These are phyloP conservation scores for Huiozyma sinensis DNA, from an alignment of 805 yeast genomes.

Conservation along the genomic window DNA sequence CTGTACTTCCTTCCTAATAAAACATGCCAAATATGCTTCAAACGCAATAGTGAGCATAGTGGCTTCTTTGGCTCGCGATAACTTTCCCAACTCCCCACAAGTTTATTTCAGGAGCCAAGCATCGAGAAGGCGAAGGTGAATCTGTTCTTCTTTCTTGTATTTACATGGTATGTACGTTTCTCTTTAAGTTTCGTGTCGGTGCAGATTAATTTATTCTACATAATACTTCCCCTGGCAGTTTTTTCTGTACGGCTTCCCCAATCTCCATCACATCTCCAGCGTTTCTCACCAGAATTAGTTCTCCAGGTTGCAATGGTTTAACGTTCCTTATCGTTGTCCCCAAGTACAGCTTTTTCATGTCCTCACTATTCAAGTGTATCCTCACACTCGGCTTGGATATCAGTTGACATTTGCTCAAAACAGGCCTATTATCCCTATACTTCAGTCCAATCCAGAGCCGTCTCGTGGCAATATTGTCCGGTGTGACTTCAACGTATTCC, in stretches of 20 bases:
- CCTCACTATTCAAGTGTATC: constrained; percentile 51
- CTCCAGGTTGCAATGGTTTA: constrained; percentile 81
- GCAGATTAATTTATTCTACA: constrained; percentile 52
- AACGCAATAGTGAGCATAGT: too few relatives aligned
- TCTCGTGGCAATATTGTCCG: constrained; percentile 75
- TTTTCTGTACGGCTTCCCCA: constrained; percentile 74
- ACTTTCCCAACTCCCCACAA: too few relatives aligned
- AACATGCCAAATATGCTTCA: too few relatives aligned
- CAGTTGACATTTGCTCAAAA: constrained; percentile 57
- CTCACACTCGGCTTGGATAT: constrained; percentile 80
- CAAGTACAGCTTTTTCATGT: constrained; percentile 59
- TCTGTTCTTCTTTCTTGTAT: too few relatives aligned
- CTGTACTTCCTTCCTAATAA: too few relatives aligned
- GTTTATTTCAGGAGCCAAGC: too few relatives aligned
- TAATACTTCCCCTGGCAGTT: constrained; percentile 61
- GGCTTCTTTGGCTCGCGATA: too few relatives aligned
- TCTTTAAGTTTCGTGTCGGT: too few relatives aligned
- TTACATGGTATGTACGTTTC: too few relatives aligned
- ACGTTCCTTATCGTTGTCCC: constrained; percentile 70
- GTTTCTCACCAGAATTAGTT: constrained; percentile 60
- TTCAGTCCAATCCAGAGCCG: constrained; percentile 88
- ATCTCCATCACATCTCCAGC: constrained; percentile 55
- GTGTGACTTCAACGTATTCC: constrained; percentile 65
- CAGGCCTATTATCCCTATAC: constrained; percentile 71
- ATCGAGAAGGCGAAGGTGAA: too few relatives aligned